These are phyloP conservation scores for Fusarium lateritium DNA, from an alignment of 2,329 filamentous ascomycete genomes.

Conservation along the genomic window DNA sequence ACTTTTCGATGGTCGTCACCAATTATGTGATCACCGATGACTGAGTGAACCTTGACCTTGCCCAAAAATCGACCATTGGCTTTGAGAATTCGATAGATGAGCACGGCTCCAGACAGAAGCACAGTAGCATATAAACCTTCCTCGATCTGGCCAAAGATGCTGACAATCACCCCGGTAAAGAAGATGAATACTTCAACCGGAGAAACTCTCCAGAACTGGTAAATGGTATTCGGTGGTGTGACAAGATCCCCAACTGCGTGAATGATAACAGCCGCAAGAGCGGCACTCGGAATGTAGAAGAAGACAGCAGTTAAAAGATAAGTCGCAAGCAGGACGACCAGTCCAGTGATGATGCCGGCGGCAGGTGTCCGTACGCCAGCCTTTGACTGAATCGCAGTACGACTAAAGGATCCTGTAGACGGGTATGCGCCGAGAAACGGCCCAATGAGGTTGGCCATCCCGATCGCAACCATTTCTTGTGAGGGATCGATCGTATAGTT, in stretches of 20 bases:
- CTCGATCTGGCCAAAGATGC: slow-evolving; percentile 90
- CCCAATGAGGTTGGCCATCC: slow-evolving; percentile 88
- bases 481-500: slow-evolving; percentile 97
- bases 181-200: slow-evolving; percentile 93
- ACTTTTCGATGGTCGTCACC: slow-evolving; percentile 69
- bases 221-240: slow-evolving; percentile 90
- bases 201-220: slow-evolving; percentile 95
- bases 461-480: slow-evolving; percentile 95
- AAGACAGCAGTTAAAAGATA: slow-evolving; percentile 91
- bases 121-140: slow-evolving; percentile 94
- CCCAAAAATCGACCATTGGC: slow-evolving; percentile 89
- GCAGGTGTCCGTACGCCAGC: slow-evolving; percentile 94
- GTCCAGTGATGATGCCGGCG: slow-evolving; percentile 88
- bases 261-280: slow-evolving; percentile 90
- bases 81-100: slow-evolving; percentile 87
- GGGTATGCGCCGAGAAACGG: slow-evolving; percentile 95
- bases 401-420: slow-evolving; percentile 94
- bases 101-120: slow-evolving; percentile 79
- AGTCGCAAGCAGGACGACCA: slow-evolving; percentile 89
- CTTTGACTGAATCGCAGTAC: slow-evolving; percentile 97
- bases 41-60: slow-evolving; percentile 76
- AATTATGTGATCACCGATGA: slow-evolving; percentile 81
- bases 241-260: slow-evolving; percentile 95
- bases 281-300: slow-evolving; percentile 90
- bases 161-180: slow-evolving; percentile 92